Conservation (phyloP, 78 protist genomes). For the Dictyostelium firmibasis region DNA sequence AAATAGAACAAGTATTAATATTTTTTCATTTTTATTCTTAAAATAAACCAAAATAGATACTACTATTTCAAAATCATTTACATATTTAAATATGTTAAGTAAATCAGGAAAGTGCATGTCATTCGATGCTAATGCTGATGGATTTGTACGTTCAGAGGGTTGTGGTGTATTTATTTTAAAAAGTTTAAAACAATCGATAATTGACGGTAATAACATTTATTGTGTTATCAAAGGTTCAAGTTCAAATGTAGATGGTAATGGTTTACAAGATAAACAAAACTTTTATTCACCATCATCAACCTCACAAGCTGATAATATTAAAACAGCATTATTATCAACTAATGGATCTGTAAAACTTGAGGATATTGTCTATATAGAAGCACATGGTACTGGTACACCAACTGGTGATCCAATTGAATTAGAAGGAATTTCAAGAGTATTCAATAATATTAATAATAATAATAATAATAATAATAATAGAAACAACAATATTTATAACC, state of each 20-base stretch:
- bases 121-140: constrained; percentile 88
- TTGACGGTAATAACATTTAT: constrained; percentile 54
- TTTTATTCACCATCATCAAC: constrained; percentile 2
- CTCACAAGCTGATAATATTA: constrained; percentile 15
- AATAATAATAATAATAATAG: too few relatives aligned
- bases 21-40: constrained; percentile 63
- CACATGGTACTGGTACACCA: constrained; percentile 80
- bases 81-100: constrained; percentile 36
- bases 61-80: neutral
- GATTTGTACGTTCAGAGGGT: constrained; percentile 90
- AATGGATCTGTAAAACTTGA: constrained; percentile 15
- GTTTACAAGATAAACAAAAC: constrained; percentile 33
- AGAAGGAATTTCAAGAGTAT: constrained; percentile 19
- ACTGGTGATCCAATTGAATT: constrained; percentile 81
- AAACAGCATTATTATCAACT: neutral
- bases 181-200: neutral
- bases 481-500: neutral
- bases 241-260: constrained; percentile 84
- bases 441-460: neutral
- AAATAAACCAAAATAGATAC: constrained; percentile 4
- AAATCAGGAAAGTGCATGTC: constrained; percentile 73
- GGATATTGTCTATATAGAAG: constrained; percentile 61
- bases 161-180: constrained; percentile 76
- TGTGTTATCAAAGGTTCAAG: constrained; percentile 56
- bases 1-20: constrained; percentile 44